Conservation (phyloP, 2,329 filamentous ascomycete species). For the Colletotrichum lentis region DNA sequence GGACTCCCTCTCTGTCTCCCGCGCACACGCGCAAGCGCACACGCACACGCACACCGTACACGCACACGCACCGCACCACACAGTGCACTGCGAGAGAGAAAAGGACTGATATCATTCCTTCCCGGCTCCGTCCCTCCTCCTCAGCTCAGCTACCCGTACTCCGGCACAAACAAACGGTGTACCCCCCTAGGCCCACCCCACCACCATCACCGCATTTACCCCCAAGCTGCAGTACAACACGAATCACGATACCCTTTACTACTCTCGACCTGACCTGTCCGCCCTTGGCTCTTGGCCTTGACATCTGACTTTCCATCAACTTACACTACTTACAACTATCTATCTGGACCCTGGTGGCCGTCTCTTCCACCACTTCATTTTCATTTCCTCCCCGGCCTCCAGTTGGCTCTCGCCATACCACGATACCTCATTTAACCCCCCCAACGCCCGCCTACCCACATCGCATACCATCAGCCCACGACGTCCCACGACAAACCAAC, state of each 20-base stretch:
- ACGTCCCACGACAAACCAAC: background rate
- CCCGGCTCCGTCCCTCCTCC: slow-evolving; percentile 33
- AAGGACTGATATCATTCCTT: slow-evolving; percentile 22
- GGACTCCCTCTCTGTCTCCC: background rate
- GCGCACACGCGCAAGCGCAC: background rate
- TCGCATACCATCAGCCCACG: background rate
- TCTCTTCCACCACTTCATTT: background rate
- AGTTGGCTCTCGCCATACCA: background rate
- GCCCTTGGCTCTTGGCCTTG: slow-evolving; percentile 8
- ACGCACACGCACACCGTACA: background rate
- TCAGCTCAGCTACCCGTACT: background rate
- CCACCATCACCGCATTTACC: background rate
- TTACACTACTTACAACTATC: background rate
- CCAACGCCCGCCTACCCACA: slow-evolving; percentile 2
- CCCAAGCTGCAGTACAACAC: background rate
- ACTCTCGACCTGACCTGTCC: background rate
- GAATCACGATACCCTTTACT: no score
- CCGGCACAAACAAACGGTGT: slow-evolving; percentile 8
- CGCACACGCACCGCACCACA: background rate
- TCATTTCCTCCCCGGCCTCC: background rate
- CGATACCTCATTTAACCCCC: background rate
- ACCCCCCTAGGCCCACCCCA: background rate
- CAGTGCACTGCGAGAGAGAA: background rate
- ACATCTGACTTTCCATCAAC: slow-evolving; percentile 14
- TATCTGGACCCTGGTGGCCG: slow-evolving; percentile 35